Percentiles rank a stretch among this genome's conserved stretches.
Evolutionary conservation across 306 rosid genomes (phyloP).

Genomic region (Dalbergia cultrata): DNA sequence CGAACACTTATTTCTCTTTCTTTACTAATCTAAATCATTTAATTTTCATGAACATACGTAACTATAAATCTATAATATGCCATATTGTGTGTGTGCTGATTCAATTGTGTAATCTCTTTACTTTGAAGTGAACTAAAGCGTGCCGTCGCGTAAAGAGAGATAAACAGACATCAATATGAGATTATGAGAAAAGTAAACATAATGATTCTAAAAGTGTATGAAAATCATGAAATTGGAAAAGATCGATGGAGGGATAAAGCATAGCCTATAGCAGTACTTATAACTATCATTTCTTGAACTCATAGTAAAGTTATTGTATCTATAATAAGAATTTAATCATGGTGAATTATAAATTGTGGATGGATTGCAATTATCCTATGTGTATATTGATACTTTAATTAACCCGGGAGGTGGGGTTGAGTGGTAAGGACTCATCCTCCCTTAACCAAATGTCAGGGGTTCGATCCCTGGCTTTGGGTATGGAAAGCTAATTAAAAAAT

Average conservation of each 20-base stretch:
- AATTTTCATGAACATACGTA: not conserved
- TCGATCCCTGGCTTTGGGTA: no score
- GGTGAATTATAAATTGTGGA: not conserved
- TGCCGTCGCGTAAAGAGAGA: constrained; percentile 30
- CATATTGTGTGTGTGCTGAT: not conserved
- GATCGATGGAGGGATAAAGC: not conserved
- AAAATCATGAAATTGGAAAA: constrained; percentile 28
- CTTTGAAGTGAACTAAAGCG: constrained; percentile 53
- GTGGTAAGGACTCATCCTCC: no score
- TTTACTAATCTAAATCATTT: not conserved
- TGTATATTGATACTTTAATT: not conserved
- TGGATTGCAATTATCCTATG: not conserved
- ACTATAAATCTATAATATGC: not conserved
- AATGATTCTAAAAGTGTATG: not conserved
- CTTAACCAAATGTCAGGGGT: no score
- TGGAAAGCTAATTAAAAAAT: no score
- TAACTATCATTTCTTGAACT: constrained; percentile 32
- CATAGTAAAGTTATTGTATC: constrained; percentile 34
- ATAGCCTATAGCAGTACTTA: not conserved
- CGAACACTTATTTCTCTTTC: not conserved
- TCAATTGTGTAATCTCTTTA: constrained; percentile 31
- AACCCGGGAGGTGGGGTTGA: no score
- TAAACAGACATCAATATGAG: constrained; percentile 23
- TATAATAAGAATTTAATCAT: constrained; percentile 41
- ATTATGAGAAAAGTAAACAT: constrained; percentile 28